A percentile compares a stretch with the other conserved stretches of the same genome.
phyloP scores from a whole-genome alignment of 2,329 filamentous ascomycete species.

The Cordyceps fumosorosea region DNA sequence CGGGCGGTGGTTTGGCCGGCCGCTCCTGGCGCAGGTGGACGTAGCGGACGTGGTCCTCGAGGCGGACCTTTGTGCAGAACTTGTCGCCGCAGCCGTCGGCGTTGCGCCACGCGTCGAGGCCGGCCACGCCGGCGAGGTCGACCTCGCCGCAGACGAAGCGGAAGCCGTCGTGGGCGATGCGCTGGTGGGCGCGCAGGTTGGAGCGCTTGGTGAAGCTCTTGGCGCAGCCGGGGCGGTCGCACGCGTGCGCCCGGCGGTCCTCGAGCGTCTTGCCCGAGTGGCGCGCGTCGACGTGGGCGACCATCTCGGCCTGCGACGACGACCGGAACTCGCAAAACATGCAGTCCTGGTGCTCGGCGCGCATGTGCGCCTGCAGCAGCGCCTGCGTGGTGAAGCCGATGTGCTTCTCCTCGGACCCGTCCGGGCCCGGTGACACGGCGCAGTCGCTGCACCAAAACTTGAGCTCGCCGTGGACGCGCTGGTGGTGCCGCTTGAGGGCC shows the following conservation, averaged over 20 bases:
- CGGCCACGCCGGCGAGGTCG: constrained; percentile 50
- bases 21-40: constrained; percentile 63
- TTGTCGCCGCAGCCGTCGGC: constrained; percentile 65
- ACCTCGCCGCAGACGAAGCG: constrained; percentile 73
- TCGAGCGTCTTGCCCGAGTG: constrained; percentile 60
- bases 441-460: constrained; percentile 77
- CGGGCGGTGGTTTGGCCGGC: constrained; percentile 26
- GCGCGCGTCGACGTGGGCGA: constrained; percentile 70
- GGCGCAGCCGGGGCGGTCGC: constrained; percentile 60
- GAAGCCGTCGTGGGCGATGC: constrained; percentile 67
- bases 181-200: constrained; percentile 77
- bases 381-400: constrained; percentile 65
- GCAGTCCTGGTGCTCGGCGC: constrained; percentile 67
- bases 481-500: constrained; percentile 64
- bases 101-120: constrained; percentile 58
- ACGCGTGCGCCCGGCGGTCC: constrained; percentile 59
- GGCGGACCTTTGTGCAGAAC: constrained; percentile 69
- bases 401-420: constrained; percentile 31
- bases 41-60: constrained; percentile 80
- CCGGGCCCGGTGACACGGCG: constrained; percentile 30
- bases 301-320: constrained; percentile 58
- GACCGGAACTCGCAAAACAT: constrained; percentile 66
- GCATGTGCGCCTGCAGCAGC: constrained; percentile 67
- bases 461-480: constrained; percentile 61
- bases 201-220: constrained; percentile 75